Evolutionary conservation across 768 basidiomycete genomes (phyloP), one percentile per base, ranked within the genome.

Genomic region (Amylocystis lapponica): DNA sequence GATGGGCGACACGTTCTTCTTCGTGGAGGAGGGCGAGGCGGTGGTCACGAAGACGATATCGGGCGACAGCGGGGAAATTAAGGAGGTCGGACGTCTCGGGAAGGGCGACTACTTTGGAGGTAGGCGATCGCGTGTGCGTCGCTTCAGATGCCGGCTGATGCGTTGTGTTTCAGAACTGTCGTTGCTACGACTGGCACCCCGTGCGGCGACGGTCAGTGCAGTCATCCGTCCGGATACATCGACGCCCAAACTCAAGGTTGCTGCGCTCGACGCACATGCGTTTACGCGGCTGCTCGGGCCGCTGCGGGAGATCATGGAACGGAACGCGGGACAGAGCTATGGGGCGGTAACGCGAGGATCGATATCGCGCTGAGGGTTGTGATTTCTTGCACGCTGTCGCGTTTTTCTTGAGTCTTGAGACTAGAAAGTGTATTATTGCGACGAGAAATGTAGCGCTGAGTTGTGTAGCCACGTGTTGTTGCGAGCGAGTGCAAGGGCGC

Each of bases 81-180:
- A 70, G 21, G 82, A 87, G 54, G 87, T 98, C 10, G 86, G 85
- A 5, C 77, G 69, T 42, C 75, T 90, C 41, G 77, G 71, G 56
- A 91, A 93, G 58, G 95, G 95, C 6, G 94, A 99, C 61, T 99
- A 98, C 71, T 99, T 99, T 67, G 95, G 95, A 66, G 95, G 94
- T 93, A 52, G 61, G 81, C 40, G 7, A 16, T 34, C 20, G 31
- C 20, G 5, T 23, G 17, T 31, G 3, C 30, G 17, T n/a, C 19
- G 36, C 26, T 13, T 30, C 27, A 14, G 23, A 39, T 36, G 42
- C 16, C 21, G 12, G 27, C 40, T 54, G 37, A 60, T 27, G 19
- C 31, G 6, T 43, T 47, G 14, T 25, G 11, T 27, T 39, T 29
- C 65, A 98, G 95, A 99, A 64, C 71, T 99, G 10, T 92, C 95